Base-by-base conservation (phyloP, 169 alveolate genomes). In the Babesia ovis region DNA sequence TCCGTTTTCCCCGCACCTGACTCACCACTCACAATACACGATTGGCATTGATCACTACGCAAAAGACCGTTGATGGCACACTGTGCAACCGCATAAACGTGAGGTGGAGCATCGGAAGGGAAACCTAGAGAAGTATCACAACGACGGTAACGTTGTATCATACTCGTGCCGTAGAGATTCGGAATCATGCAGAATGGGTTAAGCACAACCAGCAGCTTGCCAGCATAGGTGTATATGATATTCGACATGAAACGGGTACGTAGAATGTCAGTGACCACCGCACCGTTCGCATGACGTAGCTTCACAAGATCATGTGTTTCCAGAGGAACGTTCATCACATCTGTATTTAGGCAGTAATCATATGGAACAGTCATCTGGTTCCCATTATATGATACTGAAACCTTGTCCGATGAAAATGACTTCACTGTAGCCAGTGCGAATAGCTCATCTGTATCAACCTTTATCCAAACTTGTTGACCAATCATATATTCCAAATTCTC, bases 1-100 rank as follows among this genome's bases (percentile, higher is more conserved):
- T 98, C 99, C 1, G 99, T 98, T 89, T 98, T 98, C 11, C 99
- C 99, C 11, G 99, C 99, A 0, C 99, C 99, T 55, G 98, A 93
- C 83, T 98, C 99, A 0, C 99, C 99, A n/a, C 98, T 93, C 59
- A 98, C 97, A 43, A 98, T 96, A 32, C 98, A 93, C 20, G 99
- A 94, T 72, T 98, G 98, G 66, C 89, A 84, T 34, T 61, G 70
- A 54, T 83, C 84, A 20, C 90, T 90, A 48, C 85, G 73, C 8
- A 83, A 68, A 43, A 92, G 72, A 22, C 94, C 91, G 43, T 89
- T 87, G 67, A 90, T 68, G 23, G 95, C 94, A 74, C 92, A 89
- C 68, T 92, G 94, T 14, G 95, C 95, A 27, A 92, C 90, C 25
- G 95, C 94, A 70, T 86, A 92, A 8, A 94, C 86, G 71, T 92